Conservation (phyloP, 345 rosid species). For the Syzygium oleosum region DNA sequence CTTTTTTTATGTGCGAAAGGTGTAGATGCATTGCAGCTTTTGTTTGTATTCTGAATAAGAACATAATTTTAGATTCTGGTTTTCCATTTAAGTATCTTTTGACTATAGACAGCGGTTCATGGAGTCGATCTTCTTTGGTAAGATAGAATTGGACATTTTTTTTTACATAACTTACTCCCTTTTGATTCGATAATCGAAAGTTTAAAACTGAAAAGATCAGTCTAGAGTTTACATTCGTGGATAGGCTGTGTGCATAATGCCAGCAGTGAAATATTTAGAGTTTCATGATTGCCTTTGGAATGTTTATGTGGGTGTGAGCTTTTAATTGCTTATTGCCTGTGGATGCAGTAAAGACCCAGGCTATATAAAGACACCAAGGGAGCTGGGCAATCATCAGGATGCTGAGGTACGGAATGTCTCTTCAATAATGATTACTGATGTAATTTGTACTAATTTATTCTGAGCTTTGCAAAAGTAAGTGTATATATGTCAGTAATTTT, state of each 20-base stretch:
- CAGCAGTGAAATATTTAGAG: not conserved
- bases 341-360: conserved; percentile 88
- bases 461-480: not conserved
- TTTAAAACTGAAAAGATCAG: not conserved
- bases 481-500: not conserved
- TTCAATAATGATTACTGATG: not conserved
- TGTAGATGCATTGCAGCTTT: not conserved
- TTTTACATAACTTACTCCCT: not conserved
- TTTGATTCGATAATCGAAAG: not conserved
- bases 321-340: conserved; percentile 3
- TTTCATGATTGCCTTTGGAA: not conserved
- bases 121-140: not conserved
- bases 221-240: not conserved
- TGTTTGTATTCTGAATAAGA: not conserved
- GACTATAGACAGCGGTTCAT: not conserved
- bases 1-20: not conserved
- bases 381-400: conserved; percentile 29
- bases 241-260: not conserved
- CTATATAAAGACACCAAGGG: conserved; percentile 41
- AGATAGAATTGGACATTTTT: not conserved
- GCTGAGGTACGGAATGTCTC: conserved; percentile 33
- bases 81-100: not conserved
- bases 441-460: not conserved
- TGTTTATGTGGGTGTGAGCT: not conserved
- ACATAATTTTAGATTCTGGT: not conserved